phyloP scores from a whole-genome alignment of 2,329 filamentous ascomycete genomes.

The Helminthosporium solani region DNA sequence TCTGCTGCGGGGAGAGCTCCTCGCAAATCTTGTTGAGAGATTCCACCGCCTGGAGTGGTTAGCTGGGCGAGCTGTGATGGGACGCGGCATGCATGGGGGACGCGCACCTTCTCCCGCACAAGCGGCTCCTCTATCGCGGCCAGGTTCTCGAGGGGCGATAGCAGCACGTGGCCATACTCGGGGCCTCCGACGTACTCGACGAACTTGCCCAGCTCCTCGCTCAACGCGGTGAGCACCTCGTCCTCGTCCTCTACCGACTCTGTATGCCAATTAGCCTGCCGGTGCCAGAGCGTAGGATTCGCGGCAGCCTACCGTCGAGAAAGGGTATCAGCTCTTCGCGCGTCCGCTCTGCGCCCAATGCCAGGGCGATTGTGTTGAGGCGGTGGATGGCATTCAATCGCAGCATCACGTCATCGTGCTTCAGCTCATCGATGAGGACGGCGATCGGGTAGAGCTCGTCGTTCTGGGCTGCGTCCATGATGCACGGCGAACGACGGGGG shows the following conservation, averaged over 20 bases:
- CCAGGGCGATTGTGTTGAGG: slow-evolving; percentile 95
- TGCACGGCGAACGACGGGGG: too few relatives aligned
- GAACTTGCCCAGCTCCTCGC: slow-evolving; percentile 94
- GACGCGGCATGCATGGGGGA: too few relatives aligned
- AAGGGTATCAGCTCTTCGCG: slow-evolving; percentile 98
- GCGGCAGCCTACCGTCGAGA: slow-evolving; percentile 72
- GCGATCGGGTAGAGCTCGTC: slow-evolving; percentile 99
- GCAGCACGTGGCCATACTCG: slow-evolving; percentile 90
- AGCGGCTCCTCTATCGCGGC: slow-evolving; percentile 98
- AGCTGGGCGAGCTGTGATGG: too few relatives aligned
- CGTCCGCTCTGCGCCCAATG: slow-evolving; percentile 91
- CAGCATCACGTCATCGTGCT: slow-evolving; percentile 98
- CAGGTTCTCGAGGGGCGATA: slow-evolving; percentile 95
- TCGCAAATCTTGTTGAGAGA: slow-evolving; percentile 99
- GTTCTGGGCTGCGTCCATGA: slow-evolving; percentile 89
- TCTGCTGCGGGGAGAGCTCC: slow-evolving; percentile 84
- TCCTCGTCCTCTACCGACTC: slow-evolving; percentile 99
- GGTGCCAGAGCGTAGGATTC: background rate
- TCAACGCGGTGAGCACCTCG: slow-evolving; percentile 93
- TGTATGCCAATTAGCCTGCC: slow-evolving; percentile 49
- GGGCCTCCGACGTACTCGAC: slow-evolving; percentile 97
- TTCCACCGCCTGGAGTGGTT: slow-evolving; percentile 76
- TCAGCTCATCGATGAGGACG: slow-evolving; percentile 98
- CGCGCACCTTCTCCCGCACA: slow-evolving; percentile 86
- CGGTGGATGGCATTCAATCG: slow-evolving; percentile 98